phyloP scores from a whole-genome alignment of 108 stramenopile species.

The Epithemia pelagica region DNA sequence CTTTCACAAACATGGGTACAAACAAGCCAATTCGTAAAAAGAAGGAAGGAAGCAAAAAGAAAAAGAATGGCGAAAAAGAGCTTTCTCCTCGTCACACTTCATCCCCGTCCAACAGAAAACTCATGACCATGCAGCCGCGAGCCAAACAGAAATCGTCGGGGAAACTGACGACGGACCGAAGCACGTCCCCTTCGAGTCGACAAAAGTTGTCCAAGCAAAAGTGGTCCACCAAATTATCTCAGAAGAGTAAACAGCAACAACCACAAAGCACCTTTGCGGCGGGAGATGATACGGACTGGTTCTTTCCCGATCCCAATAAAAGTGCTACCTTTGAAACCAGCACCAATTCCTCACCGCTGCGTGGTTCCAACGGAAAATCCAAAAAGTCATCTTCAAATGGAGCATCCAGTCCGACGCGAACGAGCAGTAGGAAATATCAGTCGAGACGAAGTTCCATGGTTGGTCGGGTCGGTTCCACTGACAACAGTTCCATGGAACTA shows the following conservation, averaged over 20 bases:
- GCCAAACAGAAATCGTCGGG: not conserved
- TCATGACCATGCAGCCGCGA: not conserved
- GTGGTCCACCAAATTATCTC: not conserved
- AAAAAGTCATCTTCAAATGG: not conserved
- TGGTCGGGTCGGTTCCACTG: not conserved
- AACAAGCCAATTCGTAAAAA: not conserved
- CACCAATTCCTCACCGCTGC: not conserved
- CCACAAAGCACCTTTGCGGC: not conserved
- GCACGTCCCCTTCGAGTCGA: not conserved
- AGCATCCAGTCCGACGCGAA: not conserved
- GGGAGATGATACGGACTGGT: not conserved
- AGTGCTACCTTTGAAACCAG: too few relatives aligned
- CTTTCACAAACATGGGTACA: not conserved
- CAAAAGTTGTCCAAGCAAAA: not conserved
- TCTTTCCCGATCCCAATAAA: not conserved
- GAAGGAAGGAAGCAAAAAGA: not conserved
- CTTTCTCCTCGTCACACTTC: not conserved
- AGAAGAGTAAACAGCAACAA: not conserved
- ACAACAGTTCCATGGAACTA: not conserved
- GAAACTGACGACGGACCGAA: not conserved
- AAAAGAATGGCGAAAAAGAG: not conserved
- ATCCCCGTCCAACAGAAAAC: not conserved
- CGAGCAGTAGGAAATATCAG: not conserved
- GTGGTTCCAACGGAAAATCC: too few relatives aligned
- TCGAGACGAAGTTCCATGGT: slow-evolving; percentile 1